A percentile compares a stretch with the other conserved stretches of the same genome.
These are phyloP conservation scores for Sutorius australiensis DNA, from an alignment of 768 basidiomycete species.

Conservation along the genomic window DNA sequence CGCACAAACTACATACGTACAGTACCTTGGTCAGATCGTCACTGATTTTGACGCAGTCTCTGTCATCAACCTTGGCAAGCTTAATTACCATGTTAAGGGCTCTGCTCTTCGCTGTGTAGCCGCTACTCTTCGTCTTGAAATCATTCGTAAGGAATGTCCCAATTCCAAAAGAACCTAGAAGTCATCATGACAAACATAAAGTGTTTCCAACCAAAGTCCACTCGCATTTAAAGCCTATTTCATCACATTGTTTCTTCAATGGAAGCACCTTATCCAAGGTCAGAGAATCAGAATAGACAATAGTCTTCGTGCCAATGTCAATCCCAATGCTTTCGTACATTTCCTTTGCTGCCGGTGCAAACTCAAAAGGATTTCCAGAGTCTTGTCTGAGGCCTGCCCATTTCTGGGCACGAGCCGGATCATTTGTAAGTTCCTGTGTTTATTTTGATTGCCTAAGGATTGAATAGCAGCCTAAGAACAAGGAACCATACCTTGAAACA, in stretches of 20 bases:
- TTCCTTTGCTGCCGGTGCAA: constrained; percentile 68
- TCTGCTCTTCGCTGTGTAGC: constrained; percentile 60
- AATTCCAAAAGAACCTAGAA: constrained; percentile 82
- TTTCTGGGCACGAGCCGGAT: constrained; percentile 56
- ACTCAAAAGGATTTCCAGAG: constrained; percentile 85
- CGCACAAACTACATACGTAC: neutral
- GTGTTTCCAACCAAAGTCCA: neutral
- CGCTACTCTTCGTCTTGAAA: constrained; percentile 49
- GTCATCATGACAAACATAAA: neutral
- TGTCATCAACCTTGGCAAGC: constrained; percentile 66
- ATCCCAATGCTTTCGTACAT: constrained; percentile 71
- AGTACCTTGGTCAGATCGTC: constrained; percentile 83
- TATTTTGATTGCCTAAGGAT: neutral
- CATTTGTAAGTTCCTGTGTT: constrained; percentile 51
- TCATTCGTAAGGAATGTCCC: constrained; percentile 93
- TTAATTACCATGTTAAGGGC: constrained; percentile 96
- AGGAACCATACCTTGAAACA: constrained; percentile 68
- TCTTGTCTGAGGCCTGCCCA: constrained; percentile 92
- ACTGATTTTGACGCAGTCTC: constrained; percentile 87
- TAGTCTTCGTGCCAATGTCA: constrained; percentile 56
- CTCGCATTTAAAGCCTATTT: constrained; percentile 66
- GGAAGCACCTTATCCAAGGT: constrained; percentile 65
- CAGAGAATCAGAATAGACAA: constrained; percentile 85
- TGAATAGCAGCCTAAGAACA: neutral
- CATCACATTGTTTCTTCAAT: constrained; percentile 68